phyloP scores from a whole-genome alignment of 1,284 basidiomycete species.

The Tylopilus microsporus region DNA sequence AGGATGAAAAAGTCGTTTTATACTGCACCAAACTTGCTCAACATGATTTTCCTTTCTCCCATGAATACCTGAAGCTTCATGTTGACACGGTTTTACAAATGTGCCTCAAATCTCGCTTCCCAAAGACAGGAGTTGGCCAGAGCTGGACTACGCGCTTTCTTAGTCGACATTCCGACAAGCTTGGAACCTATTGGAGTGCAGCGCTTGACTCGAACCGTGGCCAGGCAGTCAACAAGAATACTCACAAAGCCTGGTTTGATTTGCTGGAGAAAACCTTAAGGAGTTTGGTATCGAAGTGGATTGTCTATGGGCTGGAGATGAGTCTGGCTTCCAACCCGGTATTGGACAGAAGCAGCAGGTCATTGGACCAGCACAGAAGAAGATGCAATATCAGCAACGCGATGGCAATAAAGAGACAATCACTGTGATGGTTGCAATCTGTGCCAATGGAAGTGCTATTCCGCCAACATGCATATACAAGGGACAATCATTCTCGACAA shows the following conservation, averaged over 20 bases:
- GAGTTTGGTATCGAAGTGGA: neutral
- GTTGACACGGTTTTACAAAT: neutral
- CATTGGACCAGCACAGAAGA: neutral
- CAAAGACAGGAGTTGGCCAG: neutral
- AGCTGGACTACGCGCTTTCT: neutral
- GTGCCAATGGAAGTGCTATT: neutral
- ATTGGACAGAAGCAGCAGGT: neutral
- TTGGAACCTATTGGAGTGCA: neutral
- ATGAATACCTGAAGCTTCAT: neutral
- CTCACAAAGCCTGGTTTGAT: neutral
- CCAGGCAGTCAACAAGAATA: neutral
- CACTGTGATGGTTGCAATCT: neutral
- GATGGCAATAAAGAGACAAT: neutral
- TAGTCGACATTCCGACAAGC: neutral
- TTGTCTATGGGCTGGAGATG: neutral
- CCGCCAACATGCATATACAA: neutral
- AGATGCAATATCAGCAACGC: neutral
- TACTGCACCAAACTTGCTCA: neutral
- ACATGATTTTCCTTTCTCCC: neutral
- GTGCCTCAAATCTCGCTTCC: neutral
- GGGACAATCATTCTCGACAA: neutral
- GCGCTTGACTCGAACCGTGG: neutral
- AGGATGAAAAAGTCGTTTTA: neutral
- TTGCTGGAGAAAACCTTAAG: neutral
- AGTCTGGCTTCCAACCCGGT: slow-evolving; percentile 3